Conservation (phyloP, 805 yeast genomes). For the Ogataea paradorogensis region DNA sequence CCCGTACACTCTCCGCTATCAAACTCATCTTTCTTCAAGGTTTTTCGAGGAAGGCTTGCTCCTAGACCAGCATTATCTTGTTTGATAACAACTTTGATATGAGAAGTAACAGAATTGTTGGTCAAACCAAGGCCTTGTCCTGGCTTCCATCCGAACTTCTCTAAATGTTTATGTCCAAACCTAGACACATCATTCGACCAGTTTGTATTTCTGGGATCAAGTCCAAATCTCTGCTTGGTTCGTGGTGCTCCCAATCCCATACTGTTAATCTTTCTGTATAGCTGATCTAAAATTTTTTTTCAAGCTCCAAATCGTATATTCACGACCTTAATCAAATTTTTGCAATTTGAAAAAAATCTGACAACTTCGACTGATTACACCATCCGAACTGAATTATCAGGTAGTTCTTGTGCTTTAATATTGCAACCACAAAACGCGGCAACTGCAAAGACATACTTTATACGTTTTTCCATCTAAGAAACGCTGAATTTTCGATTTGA, state of each 20-base stretch:
- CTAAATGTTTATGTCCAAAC: conserved; percentile 85
- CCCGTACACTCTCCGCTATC: conserved; percentile 87
- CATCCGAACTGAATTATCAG: not conserved
- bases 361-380: conserved; percentile 1
- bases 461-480: not conserved
- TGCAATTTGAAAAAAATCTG: conserved; percentile 4
- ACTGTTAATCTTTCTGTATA: not conserved
- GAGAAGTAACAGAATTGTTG: conserved; percentile 66
- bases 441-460: too few species aligned
- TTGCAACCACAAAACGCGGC: not conserved
- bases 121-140: conserved; percentile 84
- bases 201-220: conserved; percentile 88
- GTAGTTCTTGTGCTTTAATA: not conserved
- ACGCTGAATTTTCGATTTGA: not conserved
- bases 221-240: conserved; percentile 80
- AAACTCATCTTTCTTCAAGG: conserved; percentile 58
- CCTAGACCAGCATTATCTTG: conserved; percentile 87
- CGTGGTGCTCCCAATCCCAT: conserved; percentile 86
- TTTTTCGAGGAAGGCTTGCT: conserved; percentile 55
- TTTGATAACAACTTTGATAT: conserved; percentile 78
- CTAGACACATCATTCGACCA: conserved; percentile 87
- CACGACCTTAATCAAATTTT: conserved; percentile 6
- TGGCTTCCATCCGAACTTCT: conserved; percentile 86
- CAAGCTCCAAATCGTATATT: not conserved
- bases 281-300: conserved; percentile 7